A percentile compares a stretch with the other conserved stretches of the same genome.
phyloP scores from a whole-genome alignment of 345 rosid genomes.

The Cardamine chenopodiifolia region DNA sequence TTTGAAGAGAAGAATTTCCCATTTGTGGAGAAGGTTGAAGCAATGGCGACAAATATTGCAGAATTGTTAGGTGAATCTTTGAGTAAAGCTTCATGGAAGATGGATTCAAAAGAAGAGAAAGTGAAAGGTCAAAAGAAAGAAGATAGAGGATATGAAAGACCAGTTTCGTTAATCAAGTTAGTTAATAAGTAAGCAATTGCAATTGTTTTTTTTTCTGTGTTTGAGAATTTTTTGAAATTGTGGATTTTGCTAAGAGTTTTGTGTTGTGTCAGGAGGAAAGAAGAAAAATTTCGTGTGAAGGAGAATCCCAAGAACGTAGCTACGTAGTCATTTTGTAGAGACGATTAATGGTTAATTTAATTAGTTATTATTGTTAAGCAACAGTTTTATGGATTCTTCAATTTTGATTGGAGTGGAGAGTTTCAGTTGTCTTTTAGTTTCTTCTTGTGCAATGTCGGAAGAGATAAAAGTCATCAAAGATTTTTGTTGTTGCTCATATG shows the following conservation, averaged over 20 bases:
- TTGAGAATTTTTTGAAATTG: neutral
- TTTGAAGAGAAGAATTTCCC: constrained; percentile 76
- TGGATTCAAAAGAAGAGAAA: constrained; percentile 62
- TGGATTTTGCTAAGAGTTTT: constrained; percentile 19
- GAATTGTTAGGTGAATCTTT: constrained; percentile 84
- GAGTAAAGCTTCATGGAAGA: constrained; percentile 72
- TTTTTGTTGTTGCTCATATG: neutral
- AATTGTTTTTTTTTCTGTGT: neutral
- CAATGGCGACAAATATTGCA: constrained; percentile 78
- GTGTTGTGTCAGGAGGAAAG: constrained; percentile 28
- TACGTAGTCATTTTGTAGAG: neutral
- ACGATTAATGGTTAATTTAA: no score
- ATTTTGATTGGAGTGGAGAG: neutral
- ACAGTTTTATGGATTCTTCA: neutral
- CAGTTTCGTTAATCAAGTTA: constrained; percentile 55
- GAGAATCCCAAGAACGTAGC: constrained; percentile 6
- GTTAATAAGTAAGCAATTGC: constrained; percentile 18
- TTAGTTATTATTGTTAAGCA: neutral
- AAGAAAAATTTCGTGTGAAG: constrained; percentile 12
- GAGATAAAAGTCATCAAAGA: neutral
- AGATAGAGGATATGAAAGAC: constrained; percentile 62
- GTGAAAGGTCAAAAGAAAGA: constrained; percentile 48
- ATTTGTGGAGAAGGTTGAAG: constrained; percentile 70
- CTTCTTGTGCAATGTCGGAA: neutral
- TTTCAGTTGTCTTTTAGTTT: neutral